Percentiles rank a stretch among this genome's conserved stretches.
phyloP scores from a whole-genome alignment of 2,329 filamentous ascomycete species.

The Colletotrichum sp. region DNA sequence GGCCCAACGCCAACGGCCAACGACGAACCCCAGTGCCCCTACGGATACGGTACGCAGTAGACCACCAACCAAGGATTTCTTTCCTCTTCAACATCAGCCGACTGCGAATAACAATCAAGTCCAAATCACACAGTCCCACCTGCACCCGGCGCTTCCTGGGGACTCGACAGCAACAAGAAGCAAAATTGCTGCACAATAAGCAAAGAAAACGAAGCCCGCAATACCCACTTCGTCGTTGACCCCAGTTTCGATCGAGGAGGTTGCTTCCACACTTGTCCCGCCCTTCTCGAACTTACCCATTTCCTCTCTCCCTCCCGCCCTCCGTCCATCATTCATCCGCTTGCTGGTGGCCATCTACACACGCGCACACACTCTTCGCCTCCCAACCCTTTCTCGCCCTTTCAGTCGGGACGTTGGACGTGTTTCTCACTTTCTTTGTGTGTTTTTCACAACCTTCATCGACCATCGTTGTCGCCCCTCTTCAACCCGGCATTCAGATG shows the following conservation, averaged over 20 bases:
- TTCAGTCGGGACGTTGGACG: background rate
- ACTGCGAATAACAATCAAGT: background rate
- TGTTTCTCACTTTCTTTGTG: background rate
- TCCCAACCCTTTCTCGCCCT: background rate
- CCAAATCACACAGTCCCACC: background rate
- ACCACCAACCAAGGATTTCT: background rate
- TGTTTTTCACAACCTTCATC: background rate
- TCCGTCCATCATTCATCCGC: background rate
- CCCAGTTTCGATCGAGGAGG: background rate
- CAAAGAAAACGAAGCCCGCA: background rate
- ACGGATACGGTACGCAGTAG: background rate
- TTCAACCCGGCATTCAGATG: background rate
- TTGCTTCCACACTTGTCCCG: background rate
- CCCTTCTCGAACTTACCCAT: background rate
- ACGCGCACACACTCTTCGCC: background rate
- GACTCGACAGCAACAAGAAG: background rate
- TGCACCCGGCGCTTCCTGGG: conserved; percentile 5
- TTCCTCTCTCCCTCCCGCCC: background rate
- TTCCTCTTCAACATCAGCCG: conserved; percentile 8
- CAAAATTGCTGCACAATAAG: background rate
- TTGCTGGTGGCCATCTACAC: background rate
- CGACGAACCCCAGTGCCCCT: background rate
- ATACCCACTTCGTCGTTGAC: background rate
- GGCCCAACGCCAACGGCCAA: background rate
- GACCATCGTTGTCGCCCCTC: background rate